Evolutionary conservation across 345 rosid species (phyloP), one percentile per base, ranked within the genome.

Genomic region (Hirschfeldia incana): DNA sequence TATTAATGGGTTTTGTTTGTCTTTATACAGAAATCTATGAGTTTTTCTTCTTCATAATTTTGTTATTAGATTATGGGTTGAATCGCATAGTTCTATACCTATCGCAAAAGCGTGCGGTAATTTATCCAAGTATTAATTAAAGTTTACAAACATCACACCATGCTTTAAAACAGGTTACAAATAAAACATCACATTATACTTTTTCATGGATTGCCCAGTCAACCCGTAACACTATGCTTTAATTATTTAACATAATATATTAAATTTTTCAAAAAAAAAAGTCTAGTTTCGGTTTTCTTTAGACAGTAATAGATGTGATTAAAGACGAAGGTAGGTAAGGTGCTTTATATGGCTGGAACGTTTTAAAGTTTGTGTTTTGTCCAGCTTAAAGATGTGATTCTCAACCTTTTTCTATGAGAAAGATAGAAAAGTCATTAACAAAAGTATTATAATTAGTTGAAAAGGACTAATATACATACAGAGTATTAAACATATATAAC

Each of bases 331-430:
- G 78, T 79, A 27, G 82, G 74, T 79, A 49, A 53, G 74, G 29
- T 68, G 66, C 78, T 79, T 74, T 79, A 74, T 49, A 68, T 60
- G 74, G 82, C 82, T 74, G 82, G 82, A 74, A 78, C 65, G 78
- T 68, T 67, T 68, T 60, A 79, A 79, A 74, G 74, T 74, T 79
- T 2, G 46, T 73, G 36, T 67, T 67, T 73, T 55, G 17, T 60
- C n/a, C 65, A 44, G 64, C 78, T 73, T 73, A 73, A 67, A 74
- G 78, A 68, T 73, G 46, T 30, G 73, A 65, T 66, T 65, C 72
- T 42, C 76, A 5, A 60, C 57, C 9, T 59, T 26, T 49, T 29
- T 13, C 34, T 71, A 12, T 53, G 34, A 37, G 37, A 76, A 33
- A 44, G 29, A 28, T 37, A 32, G 10, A 2, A 72, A 66, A 73